Evolutionary conservation across 2,329 filamentous ascomycete species (phyloP).

Genomic region (Penicillium sclerotigenum): DNA sequence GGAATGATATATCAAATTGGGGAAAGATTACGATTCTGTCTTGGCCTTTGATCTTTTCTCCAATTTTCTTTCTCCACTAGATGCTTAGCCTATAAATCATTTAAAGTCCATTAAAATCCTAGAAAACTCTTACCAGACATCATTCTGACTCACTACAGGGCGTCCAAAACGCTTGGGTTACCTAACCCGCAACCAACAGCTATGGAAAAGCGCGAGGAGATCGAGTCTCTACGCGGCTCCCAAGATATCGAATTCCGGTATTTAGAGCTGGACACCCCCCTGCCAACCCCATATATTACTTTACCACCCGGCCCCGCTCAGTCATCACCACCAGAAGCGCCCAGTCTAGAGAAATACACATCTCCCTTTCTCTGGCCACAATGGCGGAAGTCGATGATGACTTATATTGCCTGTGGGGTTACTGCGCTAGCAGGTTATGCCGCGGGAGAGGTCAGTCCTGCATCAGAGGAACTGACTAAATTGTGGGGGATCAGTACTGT

Average conservation of each 20-base stretch:
- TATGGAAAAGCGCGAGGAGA: slow-evolving; percentile 16
- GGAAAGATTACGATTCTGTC: not conserved
- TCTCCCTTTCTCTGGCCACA: slow-evolving; percentile 73
- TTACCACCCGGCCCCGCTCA: slow-evolving; percentile 29
- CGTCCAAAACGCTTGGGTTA: not conserved
- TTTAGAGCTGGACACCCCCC: slow-evolving; percentile 59
- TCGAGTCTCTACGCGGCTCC: slow-evolving; percentile 13
- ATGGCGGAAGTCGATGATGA: slow-evolving; percentile 65
- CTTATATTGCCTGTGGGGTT: slow-evolving; percentile 70
- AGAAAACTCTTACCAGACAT: not conserved
- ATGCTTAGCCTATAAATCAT: not conserved
- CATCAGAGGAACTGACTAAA: slow-evolving; percentile 60
- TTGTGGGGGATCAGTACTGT: slow-evolving; percentile 64
- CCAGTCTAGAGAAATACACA: slow-evolving; percentile 63
- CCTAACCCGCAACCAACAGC: slow-evolving; percentile 2
- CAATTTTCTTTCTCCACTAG: not conserved
- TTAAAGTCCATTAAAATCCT: not conserved
- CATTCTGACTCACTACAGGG: not conserved
- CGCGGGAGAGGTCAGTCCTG: slow-evolving; percentile 75
- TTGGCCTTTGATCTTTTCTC: not conserved
- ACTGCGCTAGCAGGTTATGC: slow-evolving; percentile 77
- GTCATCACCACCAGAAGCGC: slow-evolving; percentile 53
- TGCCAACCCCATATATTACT: slow-evolving; percentile 47
- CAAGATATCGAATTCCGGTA: slow-evolving; percentile 55
- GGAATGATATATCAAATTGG: not conserved